Conservation (phyloP, 495 filamentous ascomycete species). For the Penicillium roqueforti region DNA sequence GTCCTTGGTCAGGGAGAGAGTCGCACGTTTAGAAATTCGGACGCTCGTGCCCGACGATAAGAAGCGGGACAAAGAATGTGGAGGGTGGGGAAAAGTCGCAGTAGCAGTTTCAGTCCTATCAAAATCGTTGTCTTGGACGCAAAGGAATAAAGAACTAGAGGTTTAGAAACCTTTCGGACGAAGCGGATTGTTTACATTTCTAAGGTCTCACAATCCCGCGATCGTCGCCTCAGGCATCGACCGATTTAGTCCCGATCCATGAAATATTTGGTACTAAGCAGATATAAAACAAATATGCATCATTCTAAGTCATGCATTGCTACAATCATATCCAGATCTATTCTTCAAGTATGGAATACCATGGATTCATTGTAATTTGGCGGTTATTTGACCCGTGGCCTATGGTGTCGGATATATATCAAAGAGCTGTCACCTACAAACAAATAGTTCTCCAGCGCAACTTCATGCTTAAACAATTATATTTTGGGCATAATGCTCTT, state of each 20-base stretch:
- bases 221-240: slow-evolving; percentile 26
- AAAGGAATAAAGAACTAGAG: neutral
- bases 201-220: slow-evolving; percentile 9
- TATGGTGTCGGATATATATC: slow-evolving; percentile 1
- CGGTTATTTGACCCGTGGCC: neutral
- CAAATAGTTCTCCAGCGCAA: neutral
- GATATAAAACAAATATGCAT: neutral
- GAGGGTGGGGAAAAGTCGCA: slow-evolving; percentile 5
- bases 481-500: neutral
- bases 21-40: slow-evolving; percentile 10
- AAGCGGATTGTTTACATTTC: slow-evolving; percentile 26
- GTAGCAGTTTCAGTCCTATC: slow-evolving; percentile 1
- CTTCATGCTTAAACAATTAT: neutral
- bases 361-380: neutral
- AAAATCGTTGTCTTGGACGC: neutral
- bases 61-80: slow-evolving; percentile 10
- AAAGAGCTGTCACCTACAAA: neutral
- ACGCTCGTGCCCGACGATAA: slow-evolving; percentile 1
- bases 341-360: neutral
- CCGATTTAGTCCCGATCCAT: neutral
- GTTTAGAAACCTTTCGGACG: neutral
- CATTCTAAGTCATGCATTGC: neutral
- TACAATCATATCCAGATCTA: neutral
- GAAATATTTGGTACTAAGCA: neutral
- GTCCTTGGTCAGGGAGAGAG: slow-evolving; percentile 1